Base-by-base conservation (phyloP, 2,329 filamentous ascomycete genomes). In the Didymella pomorum region DNA sequence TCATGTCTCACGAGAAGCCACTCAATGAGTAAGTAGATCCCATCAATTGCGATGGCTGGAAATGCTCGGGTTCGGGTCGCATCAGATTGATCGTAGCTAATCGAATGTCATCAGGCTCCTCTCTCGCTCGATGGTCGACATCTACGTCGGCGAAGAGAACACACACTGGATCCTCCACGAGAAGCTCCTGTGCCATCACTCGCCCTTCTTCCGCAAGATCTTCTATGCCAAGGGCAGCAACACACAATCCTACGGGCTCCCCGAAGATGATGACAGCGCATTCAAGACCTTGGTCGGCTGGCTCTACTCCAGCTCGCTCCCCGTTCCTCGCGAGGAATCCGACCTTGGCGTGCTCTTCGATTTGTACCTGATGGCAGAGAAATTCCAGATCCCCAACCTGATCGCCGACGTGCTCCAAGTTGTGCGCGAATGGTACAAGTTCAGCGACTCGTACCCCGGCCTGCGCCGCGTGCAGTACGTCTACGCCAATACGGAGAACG, bases 151-250 rank as follows among this genome's bases (percentile, higher is more conserved):
- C 52, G 62, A 77, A 7, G 80, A 83, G 33, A 83, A 82, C 74
- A 84, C 82, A 1, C 81, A 83, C 71, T 85, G 82, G 82, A 78
- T 81, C 55, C 76, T 85, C 4, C 83, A 85, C 77, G 82, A 85
- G 68, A 83, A 83, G 64, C 82, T 85, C 8, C 80, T 85, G 44
- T 84, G 81, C 77, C 70, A 83, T 67, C 79, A 83, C 72, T 83
- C 81, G 31, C 78, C 79, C 46, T 84, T 83, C 77, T 85, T 85
- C 79, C 76, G 79, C 66, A 78, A 79, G 53, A 79, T 81, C 72
- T 84, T 85, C 77, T 80, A 82, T 71, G 65, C 61, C 55, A 77
- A 79, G 49, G 56, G 67, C 45, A 62, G 54, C 10, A 74, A 71
- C 20, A 71, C 67, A 49, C 77, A 78, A 42, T 69, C 72, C 46